These are phyloP conservation scores for Tolypocladium guangdongense DNA, from an alignment of 2,329 filamentous ascomycete species.

Conservation along the genomic window DNA sequence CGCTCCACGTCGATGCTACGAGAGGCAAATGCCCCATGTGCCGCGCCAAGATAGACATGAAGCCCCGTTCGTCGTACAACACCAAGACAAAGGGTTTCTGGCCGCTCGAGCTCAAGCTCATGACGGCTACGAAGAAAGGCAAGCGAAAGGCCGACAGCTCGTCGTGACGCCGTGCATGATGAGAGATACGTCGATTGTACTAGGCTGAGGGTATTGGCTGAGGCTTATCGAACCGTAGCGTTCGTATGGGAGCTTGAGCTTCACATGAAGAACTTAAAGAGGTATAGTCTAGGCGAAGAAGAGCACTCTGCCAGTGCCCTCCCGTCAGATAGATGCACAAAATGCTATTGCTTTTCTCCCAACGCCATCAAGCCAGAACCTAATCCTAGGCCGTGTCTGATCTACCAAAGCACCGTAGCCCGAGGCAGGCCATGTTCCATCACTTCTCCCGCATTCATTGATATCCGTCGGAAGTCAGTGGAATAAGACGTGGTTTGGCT, in stretches of 20 bases:
- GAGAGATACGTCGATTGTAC: not conserved
- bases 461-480: conserved; percentile 17
- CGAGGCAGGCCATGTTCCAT: not conserved
- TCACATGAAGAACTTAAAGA: not conserved
- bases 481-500: conserved; percentile 24
- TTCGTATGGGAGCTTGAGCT: not conserved
- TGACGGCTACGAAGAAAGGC: conserved; percentile 44
- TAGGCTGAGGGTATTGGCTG: not conserved
- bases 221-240: too few species aligned
- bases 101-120: conserved; percentile 51
- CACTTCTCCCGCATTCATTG: not conserved
- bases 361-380: not conserved
- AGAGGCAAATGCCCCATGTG: conserved; percentile 54
- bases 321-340: not conserved
- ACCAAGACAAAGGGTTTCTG: conserved; percentile 42
- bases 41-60: conserved; percentile 44
- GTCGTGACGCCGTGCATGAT: conserved; percentile 9
- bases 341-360: not conserved
- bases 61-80: conserved; percentile 27
- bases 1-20: conserved; percentile 44
- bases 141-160: conserved; percentile 24
- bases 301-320: not conserved
- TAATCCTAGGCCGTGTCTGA: not conserved
- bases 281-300: not conserved
- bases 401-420: not conserved